Evolutionary conservation across 139 green algal genomes (phyloP), one percentile per base, ranked within the genome.

Genomic region (Coelastrella sp.): DNA sequence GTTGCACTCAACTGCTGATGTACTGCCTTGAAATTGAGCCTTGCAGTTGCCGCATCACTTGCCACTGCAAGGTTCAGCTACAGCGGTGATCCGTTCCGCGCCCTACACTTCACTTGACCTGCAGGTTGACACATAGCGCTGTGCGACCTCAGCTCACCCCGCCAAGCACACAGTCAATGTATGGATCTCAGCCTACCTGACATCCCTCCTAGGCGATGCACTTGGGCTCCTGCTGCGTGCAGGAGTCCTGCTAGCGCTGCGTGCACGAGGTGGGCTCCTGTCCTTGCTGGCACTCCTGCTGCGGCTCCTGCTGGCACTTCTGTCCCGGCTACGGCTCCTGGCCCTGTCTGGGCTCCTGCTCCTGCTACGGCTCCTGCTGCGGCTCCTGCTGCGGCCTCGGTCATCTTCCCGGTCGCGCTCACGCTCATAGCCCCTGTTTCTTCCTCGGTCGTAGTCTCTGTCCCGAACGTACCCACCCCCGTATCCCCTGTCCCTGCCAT

Each of bases 221-320:
- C 82, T 87, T 63, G 63, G 82, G 63, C 82, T 68, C 59, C 81
- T 86, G 81, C n/a, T 73, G 15, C 82, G 24, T 79, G 82, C 82
- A 59, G 74, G 74, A 68, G 66, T 88, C 24, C 35, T 72, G 84
- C 35, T 81, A 8, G 19, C 17, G 61, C 84, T 80, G 84, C 84
- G 84, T 4, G 24, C 84, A 6, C 84, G 66, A 24, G 49, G 17
- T 7, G 82, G 61, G 27, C 82, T 87, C 20, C 61, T 66, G 27
- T 22, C 81, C 81, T 59, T 73, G 63, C 65, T 58, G 6, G n/a
- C 27, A 27, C 83, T 88, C 25, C 83, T 59, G 49, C 66, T 81
- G 84, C 68, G 84, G 49, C 63, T 78, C 65, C 82, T 78, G 82
- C 65, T 80, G 83, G 19, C 24, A 74, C 85, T 90, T 5, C 85